phyloP scores from a whole-genome alignment of 1,284 basidiomycete species.

The Xanthoconium separans region DNA sequence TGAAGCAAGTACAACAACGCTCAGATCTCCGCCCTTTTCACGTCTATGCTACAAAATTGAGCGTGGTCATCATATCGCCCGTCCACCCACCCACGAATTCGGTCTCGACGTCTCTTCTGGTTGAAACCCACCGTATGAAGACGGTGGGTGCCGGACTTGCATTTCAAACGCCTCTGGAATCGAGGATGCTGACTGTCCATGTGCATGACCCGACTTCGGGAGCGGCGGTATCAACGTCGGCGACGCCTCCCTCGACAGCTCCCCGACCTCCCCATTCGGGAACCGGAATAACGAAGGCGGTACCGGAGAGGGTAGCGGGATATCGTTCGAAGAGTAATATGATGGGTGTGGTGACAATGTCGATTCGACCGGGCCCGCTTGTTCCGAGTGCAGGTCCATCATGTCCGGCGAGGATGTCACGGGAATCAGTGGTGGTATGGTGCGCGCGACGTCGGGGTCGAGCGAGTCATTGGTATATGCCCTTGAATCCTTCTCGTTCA shows the following conservation, averaged over 20 bases:
- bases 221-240: conserved; percentile 6
- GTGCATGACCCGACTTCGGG: conserved; percentile 3
- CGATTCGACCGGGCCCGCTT: not conserved
- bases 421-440: conserved; percentile 10
- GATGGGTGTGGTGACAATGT: conserved; percentile 36
- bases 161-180: conserved; percentile 45
- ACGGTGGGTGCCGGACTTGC: conserved; percentile 42
- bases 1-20: conserved; percentile 14
- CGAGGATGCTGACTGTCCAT: conserved; percentile 1
- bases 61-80: conserved; percentile 34
- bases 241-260: conserved; percentile 9
- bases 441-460: not conserved
- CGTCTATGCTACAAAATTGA: conserved; percentile 18
- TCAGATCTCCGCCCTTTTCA: conserved; percentile 3
- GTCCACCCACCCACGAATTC: conserved; percentile 43
- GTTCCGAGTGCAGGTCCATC: not conserved
- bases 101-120: conserved; percentile 26
- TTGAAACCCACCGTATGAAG: not conserved
- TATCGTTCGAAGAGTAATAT: conserved; percentile 71
- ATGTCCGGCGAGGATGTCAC: conserved; percentile 12
- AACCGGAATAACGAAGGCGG: conserved; percentile 51
- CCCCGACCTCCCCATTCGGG: conserved; percentile 40
- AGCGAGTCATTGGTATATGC: not conserved
- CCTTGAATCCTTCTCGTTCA: conserved; percentile 14
- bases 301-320: conserved; percentile 60